Percentiles rank a stretch among this genome's conserved stretches.
These are phyloP conservation scores for Porodaedalea pini DNA, from an alignment of 1,284 basidiomycete genomes.

Conservation along the genomic window DNA sequence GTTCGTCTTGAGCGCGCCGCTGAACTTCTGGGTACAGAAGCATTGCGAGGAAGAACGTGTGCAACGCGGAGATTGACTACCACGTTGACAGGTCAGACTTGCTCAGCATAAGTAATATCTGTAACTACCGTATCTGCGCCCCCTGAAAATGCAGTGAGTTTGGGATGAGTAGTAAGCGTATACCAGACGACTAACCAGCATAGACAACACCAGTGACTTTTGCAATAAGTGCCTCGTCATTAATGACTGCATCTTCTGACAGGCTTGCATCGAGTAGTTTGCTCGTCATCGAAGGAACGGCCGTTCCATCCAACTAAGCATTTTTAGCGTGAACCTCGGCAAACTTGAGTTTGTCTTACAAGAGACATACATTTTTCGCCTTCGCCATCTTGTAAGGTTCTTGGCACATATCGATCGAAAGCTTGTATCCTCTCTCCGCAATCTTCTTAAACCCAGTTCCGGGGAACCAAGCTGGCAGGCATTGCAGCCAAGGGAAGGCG, in stretches of 20 bases:
- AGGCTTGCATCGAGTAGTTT: slow-evolving; percentile 8
- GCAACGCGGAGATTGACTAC: slow-evolving; percentile 13
- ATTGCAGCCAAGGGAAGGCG: slow-evolving; percentile 6
- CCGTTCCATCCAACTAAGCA: not conserved
- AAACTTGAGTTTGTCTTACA: not conserved
- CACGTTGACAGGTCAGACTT: not conserved
- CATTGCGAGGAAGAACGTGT: slow-evolving; percentile 19
- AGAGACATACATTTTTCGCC: slow-evolving; percentile 3
- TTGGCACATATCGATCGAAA: slow-evolving; percentile 6
- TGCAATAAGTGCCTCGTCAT: not conserved
- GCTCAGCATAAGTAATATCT: not conserved
- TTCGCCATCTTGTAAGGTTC: slow-evolving; percentile 11
- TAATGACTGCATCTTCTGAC: not conserved
- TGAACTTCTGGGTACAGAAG: slow-evolving; percentile 19
- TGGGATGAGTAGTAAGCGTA: not conserved
- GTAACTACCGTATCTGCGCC: not conserved
- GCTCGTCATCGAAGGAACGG: slow-evolving; percentile 14
- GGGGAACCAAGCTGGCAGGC: slow-evolving; percentile 19
- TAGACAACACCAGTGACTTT: slow-evolving; percentile 2
- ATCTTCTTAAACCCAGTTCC: slow-evolving; percentile 39
- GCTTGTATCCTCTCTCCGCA: slow-evolving; percentile 45
- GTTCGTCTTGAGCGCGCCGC: slow-evolving; percentile 19
- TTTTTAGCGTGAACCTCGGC: not conserved
- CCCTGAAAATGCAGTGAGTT: not conserved
- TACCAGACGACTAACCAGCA: slow-evolving; percentile 2